Percentiles rank a stretch among this genome's conserved stretches.
Conservation (phyloP, 1,139 yeast genomes). For the Sugiyamaella pinicola region DNA sequence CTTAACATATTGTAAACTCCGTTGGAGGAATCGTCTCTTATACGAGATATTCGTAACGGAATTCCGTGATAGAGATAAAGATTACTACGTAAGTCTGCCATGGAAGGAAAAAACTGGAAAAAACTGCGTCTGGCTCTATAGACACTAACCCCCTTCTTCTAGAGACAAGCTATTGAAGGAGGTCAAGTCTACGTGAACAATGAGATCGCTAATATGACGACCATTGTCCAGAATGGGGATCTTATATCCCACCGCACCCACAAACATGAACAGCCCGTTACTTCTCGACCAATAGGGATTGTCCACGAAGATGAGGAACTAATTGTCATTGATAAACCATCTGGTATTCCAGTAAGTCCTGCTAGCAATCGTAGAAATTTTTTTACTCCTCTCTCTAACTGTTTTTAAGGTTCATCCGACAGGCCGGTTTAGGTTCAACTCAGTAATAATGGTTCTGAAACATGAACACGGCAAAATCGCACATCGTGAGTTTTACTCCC, state of each 20-base stretch:
- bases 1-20: conserved; percentile 81
- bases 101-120: too few relatives aligned
- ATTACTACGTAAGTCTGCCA: conserved; percentile 56
- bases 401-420: conserved; percentile 74
- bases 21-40: conserved; percentile 86
- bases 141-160: neutral
- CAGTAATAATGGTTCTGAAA: conserved; percentile 80
- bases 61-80: conserved; percentile 76
- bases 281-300: conserved; percentile 66
- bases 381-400: too few relatives aligned
- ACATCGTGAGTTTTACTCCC: conserved; percentile 50
- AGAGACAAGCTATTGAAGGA: conserved; percentile 57
- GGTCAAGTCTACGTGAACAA: conserved; percentile 79
- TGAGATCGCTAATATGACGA: conserved; percentile 62
- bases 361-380: too few relatives aligned
- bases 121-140: neutral
- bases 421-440: conserved; percentile 84
- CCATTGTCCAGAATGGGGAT: conserved; percentile 80
- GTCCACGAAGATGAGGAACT: conserved; percentile 79
- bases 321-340: conserved; percentile 88
- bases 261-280: conserved; percentile 89
- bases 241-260: conserved; percentile 79
- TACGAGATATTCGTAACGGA: conserved; percentile 81
- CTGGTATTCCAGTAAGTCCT: conserved; percentile 81
- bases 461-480: conserved; percentile 63